These are phyloP conservation scores for Panicum hallii DNA, from an alignment of 202 grass and related monocot genomes.

Conservation along the genomic window DNA sequence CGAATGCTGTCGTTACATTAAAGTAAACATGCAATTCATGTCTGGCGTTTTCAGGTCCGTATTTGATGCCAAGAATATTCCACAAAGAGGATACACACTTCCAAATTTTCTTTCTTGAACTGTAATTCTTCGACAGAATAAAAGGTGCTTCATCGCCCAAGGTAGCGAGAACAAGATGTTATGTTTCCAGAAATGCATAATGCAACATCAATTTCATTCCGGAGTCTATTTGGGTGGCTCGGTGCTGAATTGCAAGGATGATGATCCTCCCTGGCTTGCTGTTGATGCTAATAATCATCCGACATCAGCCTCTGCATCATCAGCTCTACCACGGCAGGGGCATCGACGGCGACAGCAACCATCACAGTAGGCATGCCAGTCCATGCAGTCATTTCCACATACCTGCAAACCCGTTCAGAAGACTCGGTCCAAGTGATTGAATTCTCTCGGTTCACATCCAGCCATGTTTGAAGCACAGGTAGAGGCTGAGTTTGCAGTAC, in stretches of 20 bases:
- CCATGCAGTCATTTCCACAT: slow-evolving; percentile 71
- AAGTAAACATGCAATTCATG: neutral
- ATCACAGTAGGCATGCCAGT: slow-evolving; percentile 70
- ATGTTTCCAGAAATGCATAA: neutral
- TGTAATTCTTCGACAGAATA: neutral
- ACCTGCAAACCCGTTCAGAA: slow-evolving; percentile 39
- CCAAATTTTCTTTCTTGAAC: neutral
- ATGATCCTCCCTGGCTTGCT: neutral
- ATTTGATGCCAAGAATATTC: neutral
- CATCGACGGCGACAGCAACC: slow-evolving; percentile 87
- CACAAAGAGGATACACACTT: neutral
- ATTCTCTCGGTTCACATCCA: neutral
- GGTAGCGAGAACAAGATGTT: neutral
- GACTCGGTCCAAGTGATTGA: neutral
- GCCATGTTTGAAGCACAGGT: neutral
- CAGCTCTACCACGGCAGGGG: slow-evolving; percentile 61
- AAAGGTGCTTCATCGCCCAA: neutral
- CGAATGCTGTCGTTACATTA: neutral
- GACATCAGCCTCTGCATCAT: slow-evolving; percentile 73
- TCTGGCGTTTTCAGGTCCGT: neutral
- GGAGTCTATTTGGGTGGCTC: neutral
- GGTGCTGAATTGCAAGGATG: neutral
- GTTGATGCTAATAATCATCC: slow-evolving; percentile 20
- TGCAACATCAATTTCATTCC: slow-evolving; percentile 3
- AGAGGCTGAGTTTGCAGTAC: neutral